Evolutionary conservation across 768 basidiomycete genomes (phyloP), one percentile per base, ranked within the genome.

Genomic region (Polyporus arcularius): DNA sequence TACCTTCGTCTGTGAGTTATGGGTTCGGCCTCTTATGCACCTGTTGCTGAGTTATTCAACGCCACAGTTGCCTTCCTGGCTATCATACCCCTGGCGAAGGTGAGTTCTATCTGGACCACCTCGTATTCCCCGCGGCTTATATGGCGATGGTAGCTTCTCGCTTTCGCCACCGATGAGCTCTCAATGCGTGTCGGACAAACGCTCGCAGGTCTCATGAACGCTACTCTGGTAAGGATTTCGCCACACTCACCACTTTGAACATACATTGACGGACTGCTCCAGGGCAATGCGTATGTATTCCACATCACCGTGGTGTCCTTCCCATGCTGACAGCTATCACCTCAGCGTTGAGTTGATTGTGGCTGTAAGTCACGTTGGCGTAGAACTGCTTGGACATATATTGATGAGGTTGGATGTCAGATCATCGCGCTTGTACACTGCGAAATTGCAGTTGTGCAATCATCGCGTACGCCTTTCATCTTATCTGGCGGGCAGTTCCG

Each of bases 61-160:
- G 21, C 16, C 18, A 11, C 64, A 91, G 89, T 88, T 68, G 85
- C 86, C 1, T 92, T 94, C 70, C 73, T 92, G 45, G 85, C 93
- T 9, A 95, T 95, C 59, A 83, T 95, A 61, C 93, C 93, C 6
- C 79, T 94, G 5, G 92, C 92, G 42, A 91, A 92, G 75, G 89
- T 88, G 43, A 38, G 39, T 21, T 53, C 48, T 28, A 35, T 53
- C 15, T 38, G 18, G 28, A 21, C 43, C 32, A 0, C 10, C 30
- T 48, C 31, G 12, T 38, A 39, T 32, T 35, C 61, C 21, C 21
- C 21, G 21, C 21, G 21, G 21, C 21, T 26, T 26, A 26, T 26
- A 12, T 65, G 62, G 51, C 41, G 4, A 5, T 9, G 16, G 3
- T 10, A 91, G 88, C 74, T 94, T 4, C 79, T 94, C 2, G 88